These are phyloP conservation scores for Nitzschia palea DNA, from an alignment of 108 stramenopile species.

Conservation along the genomic window DNA sequence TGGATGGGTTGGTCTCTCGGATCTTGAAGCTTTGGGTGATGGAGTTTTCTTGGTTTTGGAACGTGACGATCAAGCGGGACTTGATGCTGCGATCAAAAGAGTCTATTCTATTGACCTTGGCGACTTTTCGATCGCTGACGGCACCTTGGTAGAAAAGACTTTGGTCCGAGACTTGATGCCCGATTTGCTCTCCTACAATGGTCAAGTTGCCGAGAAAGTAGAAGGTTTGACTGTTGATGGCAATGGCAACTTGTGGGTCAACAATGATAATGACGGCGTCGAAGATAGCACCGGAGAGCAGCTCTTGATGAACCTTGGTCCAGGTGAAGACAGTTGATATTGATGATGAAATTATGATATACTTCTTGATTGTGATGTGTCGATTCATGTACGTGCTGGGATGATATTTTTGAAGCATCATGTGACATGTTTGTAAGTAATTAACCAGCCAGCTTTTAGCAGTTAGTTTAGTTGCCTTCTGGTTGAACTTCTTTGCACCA, in stretches of 20 bases:
- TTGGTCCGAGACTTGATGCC: conserved; percentile 45
- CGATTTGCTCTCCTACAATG: conserved; percentile 12
- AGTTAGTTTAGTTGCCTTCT: too few species aligned
- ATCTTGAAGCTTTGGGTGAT: conserved; percentile 50
- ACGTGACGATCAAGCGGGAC: conserved; percentile 74
- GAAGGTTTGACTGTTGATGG: conserved; percentile 59
- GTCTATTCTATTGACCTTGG: conserved; percentile 54
- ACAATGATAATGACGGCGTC: conserved; percentile 77
- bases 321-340: too few species aligned
- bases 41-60: conserved; percentile 62
- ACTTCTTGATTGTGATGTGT: too few species aligned
- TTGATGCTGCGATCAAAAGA: conserved; percentile 67
- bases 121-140: conserved; percentile 28
- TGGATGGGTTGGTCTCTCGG: conserved; percentile 78
- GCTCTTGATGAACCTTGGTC: conserved; percentile 23
- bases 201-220: conserved; percentile 56
- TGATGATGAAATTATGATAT: too few species aligned
- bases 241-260: conserved; percentile 51
- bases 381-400: too few species aligned
- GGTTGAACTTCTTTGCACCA: too few species aligned
- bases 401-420: too few species aligned
- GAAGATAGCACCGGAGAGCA: conserved; percentile 61
- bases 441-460: too few species aligned
- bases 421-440: too few species aligned
- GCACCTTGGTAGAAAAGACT: conserved; percentile 40